Conservation (phyloP, 2,329 filamentous ascomycete species). For the Penicillium hesseltinei region DNA sequence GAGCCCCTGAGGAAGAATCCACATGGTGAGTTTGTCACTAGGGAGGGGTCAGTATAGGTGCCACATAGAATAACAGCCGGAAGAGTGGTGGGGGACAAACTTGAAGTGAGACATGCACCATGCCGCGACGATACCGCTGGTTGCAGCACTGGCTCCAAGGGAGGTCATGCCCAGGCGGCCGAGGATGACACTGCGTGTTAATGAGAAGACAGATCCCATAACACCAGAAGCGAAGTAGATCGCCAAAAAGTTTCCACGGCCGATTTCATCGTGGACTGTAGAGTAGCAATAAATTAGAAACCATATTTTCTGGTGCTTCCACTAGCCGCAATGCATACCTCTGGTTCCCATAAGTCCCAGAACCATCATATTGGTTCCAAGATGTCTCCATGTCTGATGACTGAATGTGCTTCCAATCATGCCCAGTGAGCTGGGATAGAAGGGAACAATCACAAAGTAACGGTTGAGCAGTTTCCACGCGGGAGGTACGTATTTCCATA, state of each 20-base stretch:
- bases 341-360: constrained; percentile 55
- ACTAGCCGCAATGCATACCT: constrained; percentile 30
- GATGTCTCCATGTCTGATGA: constrained; percentile 55
- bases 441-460: constrained; percentile 54
- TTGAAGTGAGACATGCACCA: constrained; percentile 49
- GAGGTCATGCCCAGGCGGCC: constrained; percentile 47
- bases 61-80: background rate
- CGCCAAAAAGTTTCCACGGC: constrained; percentile 55
- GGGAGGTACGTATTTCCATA: constrained; percentile 52
- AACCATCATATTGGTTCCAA: constrained; percentile 54
- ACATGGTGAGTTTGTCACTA: constrained; percentile 44
- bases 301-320: background rate
- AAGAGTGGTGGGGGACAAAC: constrained; percentile 29
- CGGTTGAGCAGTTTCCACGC: constrained; percentile 57
- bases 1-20: constrained; percentile 41
- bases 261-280: constrained; percentile 44
- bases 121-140: constrained; percentile 51
- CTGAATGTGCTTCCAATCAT: constrained; percentile 57
- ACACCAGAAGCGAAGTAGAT: constrained; percentile 52
- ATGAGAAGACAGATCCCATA: constrained; percentile 47
- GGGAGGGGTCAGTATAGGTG: constrained; percentile 1
- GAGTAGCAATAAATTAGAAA: background rate
- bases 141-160: constrained; percentile 52
- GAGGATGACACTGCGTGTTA: constrained; percentile 46
- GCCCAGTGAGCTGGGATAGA: constrained; percentile 53